Evolutionary conservation across 306 rosid genomes (phyloP), one percentile per base, ranked within the genome.

Genomic region (Vicia sativa): DNA sequence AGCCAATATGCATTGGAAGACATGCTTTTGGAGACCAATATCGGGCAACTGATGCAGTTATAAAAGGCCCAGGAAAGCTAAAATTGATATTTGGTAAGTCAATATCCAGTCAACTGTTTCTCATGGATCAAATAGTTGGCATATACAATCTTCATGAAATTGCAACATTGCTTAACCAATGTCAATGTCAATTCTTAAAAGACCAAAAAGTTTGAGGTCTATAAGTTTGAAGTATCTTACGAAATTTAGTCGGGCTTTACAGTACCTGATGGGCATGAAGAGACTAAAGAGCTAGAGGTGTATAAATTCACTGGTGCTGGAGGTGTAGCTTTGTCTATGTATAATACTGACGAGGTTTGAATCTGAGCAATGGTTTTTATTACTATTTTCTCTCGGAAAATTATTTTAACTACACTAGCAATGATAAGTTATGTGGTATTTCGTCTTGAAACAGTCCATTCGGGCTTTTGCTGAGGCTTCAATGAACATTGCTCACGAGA

Each of bases 1-100:
- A 87, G 82, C 95, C 99, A 13, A 93, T 93, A 71, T 93, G 99
- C 83, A 90, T 93, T 12, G 99, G 99, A 76, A 88, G 99, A 71
- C 99, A 93, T 85, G 97, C 99, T 67, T 93, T 88, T 56, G 99
- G 99, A 59, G 99, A 93, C 75, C 99, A 93, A 76, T 93, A 93
- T 74, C 83, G 86, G 50, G 96, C 99, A 78, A 90, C 99, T 37
- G 99, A 93, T 82, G 52, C 96, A 42, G 86, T 90, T 54, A 79
- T 90, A 53, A 79, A 80, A 67, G 96, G 99, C 79, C 78, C 96
- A 28, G 99, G 99, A 64, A 89, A 80, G 84, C 80, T 93, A 78
- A 90, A 86, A 70, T 62, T 93, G 79, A 86, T 90, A 72, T 93
- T 85, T 71, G 99, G 99, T 93, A 89, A 66, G 18, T 81, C 75